Conservation (phyloP, 306 rosid species). For the Cercis canadensis region DNA sequence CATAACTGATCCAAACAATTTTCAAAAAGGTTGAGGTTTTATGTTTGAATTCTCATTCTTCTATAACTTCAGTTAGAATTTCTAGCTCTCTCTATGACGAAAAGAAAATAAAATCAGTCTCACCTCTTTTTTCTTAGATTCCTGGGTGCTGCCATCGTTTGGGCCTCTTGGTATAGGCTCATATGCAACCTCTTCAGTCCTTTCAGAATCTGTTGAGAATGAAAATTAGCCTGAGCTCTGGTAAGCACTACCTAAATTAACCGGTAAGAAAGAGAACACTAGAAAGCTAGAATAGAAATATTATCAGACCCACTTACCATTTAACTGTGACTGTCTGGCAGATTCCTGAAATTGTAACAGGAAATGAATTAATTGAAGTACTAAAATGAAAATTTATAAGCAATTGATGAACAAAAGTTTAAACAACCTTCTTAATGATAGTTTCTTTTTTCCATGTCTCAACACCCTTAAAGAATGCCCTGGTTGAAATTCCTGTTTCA, state of each 20-base stretch:
- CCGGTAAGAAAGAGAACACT: not conserved
- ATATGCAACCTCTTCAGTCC: slow-evolving; percentile 24
- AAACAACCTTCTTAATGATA: slow-evolving; percentile 54
- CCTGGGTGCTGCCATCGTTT: slow-evolving; percentile 39
- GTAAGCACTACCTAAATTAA: not conserved
- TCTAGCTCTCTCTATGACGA: too few relatives aligned
- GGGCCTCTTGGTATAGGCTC: slow-evolving; percentile 46
- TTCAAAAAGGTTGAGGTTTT: too few relatives aligned
- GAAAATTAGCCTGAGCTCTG: slow-evolving; percentile 20
- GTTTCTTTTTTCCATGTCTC: slow-evolving; percentile 84
- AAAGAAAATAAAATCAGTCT: not conserved
- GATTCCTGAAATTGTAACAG: slow-evolving; percentile 59
- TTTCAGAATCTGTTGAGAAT: slow-evolving; percentile 22
- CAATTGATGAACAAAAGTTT: not conserved
- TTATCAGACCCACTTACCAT: slow-evolving; percentile 25
- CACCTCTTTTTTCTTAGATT: slow-evolving; percentile 31
- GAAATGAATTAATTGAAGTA: slow-evolving; percentile 6
- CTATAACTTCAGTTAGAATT: too few relatives aligned
- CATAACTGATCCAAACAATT: too few relatives aligned
- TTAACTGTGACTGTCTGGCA: slow-evolving; percentile 42
- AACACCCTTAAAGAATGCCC: slow-evolving; percentile 68
- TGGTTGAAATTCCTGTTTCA: slow-evolving; percentile 49
- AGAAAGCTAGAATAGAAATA: not conserved
- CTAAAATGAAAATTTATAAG: not conserved
- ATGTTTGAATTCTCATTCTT: too few relatives aligned